Base-by-base conservation (phyloP, 371 early-diverging fungal genomes). In the Zychaea mexicana region DNA sequence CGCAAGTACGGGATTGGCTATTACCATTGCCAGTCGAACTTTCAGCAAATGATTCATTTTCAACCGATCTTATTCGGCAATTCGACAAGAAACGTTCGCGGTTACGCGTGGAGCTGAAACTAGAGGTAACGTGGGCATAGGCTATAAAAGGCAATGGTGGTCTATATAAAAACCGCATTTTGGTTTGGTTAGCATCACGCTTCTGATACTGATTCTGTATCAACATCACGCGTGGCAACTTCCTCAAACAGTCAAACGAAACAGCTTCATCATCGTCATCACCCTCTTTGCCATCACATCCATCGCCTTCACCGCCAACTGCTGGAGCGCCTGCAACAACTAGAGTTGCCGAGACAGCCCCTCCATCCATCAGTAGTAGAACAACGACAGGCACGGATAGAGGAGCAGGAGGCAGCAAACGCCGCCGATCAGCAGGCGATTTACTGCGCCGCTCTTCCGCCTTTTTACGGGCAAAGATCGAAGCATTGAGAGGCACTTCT, bases 391-490 rank as follows among this genome's bases (percentile, higher is more conserved):
- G 42, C 17, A 58, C 8, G 33, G 12, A 8, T 8, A 12, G 42
- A 42, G 42, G 42, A 42, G 15, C 61, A 33, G 54, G 39, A 60
- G 28, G 22, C 59, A 60, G 26, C 19, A 53, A 38, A 47, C 56
- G 62, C n/a, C 67, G 67, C 52, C 62, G 72, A 52, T 66, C 83
- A 39, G 78, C 80, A n/a, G 70, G 77, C 32, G 77, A 76, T 45
- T 60, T 81, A 49, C 65, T 81, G 21, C 70, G 79, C 2, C 66
- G 77, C 57, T 78, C 78, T 1, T 78, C 79, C 36, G 82, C 82
- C 0, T 81, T 71, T 33, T 57, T 81, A 17, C 74, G 69, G 30
- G 69, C 75, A 38, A 81, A 81, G 60, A 66, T 81, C 24, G 76
- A 78, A 36, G 61, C 64, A 31, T 49, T 76, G 5, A 68, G 61